Conservation (phyloP, 2,329 filamentous ascomycete species). For the Aspergillus terreus region DNA sequence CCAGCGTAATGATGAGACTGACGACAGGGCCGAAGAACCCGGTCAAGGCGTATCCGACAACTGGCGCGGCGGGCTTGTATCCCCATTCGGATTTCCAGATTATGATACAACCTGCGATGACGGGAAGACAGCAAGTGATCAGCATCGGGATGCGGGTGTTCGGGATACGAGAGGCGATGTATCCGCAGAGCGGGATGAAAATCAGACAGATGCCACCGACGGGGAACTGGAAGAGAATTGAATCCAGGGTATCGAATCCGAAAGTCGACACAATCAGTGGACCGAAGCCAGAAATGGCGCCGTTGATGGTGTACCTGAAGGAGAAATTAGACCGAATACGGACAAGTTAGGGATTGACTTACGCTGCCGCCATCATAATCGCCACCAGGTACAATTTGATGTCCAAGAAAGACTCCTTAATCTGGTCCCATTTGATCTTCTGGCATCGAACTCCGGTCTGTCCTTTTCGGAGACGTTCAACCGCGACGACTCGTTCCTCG, state of each 20-base stretch:
- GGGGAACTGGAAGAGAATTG: constrained; percentile 72
- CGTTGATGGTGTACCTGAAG: constrained; percentile 62
- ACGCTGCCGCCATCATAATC: constrained; percentile 66
- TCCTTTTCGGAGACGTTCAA: constrained; percentile 59
- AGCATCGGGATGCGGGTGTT: constrained; percentile 66
- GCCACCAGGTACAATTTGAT: constrained; percentile 61
- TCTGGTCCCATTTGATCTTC: constrained; percentile 57
- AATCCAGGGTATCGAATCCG: constrained; percentile 60
- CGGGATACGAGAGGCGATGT: constrained; percentile 55
- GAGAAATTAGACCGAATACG: background rate
- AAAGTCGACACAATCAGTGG: constrained; percentile 70
- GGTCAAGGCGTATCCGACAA: constrained; percentile 68
- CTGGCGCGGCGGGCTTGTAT: constrained; percentile 61
- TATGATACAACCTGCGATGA: constrained; percentile 69
- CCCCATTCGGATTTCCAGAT: constrained; percentile 69
- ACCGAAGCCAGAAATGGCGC: constrained; percentile 67
- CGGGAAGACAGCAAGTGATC: constrained; percentile 64
- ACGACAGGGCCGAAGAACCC: constrained; percentile 71
- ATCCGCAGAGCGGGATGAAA: constrained; percentile 64
- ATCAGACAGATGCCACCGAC: constrained; percentile 66
- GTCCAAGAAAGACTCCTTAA: constrained; percentile 57
- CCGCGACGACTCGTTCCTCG: constrained; percentile 61
- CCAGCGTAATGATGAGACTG: constrained; percentile 56
- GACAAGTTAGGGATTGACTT: constrained; percentile 14
- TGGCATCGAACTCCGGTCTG: constrained; percentile 63